Percentiles rank a stretch among this genome's conserved stretches.
phyloP scores from a whole-genome alignment of 2,329 filamentous ascomycete species.

The Colletotrichum eremochloae region DNA sequence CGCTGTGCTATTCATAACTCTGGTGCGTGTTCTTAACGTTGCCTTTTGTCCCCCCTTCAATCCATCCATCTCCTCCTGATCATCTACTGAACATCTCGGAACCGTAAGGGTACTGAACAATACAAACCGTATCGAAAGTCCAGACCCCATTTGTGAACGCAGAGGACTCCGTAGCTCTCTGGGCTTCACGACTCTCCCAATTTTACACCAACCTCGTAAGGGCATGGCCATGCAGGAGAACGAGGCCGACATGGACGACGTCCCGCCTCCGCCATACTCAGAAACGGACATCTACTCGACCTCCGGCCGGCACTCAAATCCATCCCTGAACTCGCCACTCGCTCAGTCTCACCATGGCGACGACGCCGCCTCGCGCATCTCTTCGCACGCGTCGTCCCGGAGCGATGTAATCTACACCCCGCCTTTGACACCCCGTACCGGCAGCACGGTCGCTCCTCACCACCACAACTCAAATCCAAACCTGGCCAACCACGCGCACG shows the following conservation, averaged over 20 bases:
- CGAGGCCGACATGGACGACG: conserved; percentile 50
- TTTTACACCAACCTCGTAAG: not conserved
- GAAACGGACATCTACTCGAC: conserved; percentile 69
- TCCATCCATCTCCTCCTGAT: not conserved
- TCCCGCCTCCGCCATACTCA: conserved; percentile 68
- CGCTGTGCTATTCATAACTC: conserved; percentile 28
- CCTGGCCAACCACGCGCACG: conserved; percentile 31
- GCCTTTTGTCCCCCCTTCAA: not conserved
- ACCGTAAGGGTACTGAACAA: not conserved
- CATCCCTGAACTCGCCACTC: conserved; percentile 41
- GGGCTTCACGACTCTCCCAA: not conserved
- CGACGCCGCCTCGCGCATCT: conserved; percentile 53
- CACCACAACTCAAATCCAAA: conserved; percentile 26
- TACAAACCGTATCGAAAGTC: not conserved
- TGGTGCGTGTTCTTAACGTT: conserved; percentile 26
- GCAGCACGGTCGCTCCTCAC: conserved; percentile 39
- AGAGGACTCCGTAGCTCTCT: not conserved
- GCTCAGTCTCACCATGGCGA: conserved; percentile 47
- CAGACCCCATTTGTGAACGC: not conserved
- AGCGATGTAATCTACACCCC: conserved; percentile 66
- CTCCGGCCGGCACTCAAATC: conserved; percentile 47
- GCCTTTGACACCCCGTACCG: conserved; percentile 60
- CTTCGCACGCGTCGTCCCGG: conserved; percentile 53
- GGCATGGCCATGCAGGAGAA: conserved; percentile 36
- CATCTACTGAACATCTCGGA: not conserved